Percentiles rank a stretch among this genome's conserved stretches.
phyloP scores from a whole-genome alignment of 495 filamentous ascomycete species.

The Aspergillus sclerotioniger region DNA sequence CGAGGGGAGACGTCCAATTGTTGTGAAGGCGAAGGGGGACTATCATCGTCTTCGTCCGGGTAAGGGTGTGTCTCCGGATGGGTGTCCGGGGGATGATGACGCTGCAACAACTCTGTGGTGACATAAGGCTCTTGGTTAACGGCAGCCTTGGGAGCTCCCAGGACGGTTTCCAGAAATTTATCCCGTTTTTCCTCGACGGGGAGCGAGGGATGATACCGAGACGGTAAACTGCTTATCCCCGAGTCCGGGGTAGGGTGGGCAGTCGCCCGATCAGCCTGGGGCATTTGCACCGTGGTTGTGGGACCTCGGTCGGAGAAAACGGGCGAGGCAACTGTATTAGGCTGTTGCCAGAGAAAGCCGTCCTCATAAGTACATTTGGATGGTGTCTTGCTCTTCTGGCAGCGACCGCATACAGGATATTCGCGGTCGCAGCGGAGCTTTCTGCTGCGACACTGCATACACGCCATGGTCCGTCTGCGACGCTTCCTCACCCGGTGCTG shows the following conservation, averaged over 20 bases:
- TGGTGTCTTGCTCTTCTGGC: constrained; percentile 49
- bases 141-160: constrained; percentile 42
- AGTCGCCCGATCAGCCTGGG: constrained; percentile 23
- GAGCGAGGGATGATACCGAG: constrained; percentile 30
- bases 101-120: constrained; percentile 32
- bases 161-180: constrained; percentile 44
- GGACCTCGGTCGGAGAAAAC: constrained; percentile 31
- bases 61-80: constrained; percentile 8
- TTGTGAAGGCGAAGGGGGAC: constrained; percentile 32
- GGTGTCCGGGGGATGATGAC: constrained; percentile 21
- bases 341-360: constrained; percentile 49
- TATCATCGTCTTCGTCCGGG: constrained; percentile 19
- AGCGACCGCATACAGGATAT: constrained; percentile 63
- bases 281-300: constrained; percentile 18
- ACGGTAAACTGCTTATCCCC: constrained; percentile 29
- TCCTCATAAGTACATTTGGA: constrained; percentile 46
- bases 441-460: constrained; percentile 58
- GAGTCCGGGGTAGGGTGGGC: constrained; percentile 36
- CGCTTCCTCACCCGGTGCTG: constrained; percentile 39
- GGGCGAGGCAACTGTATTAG: constrained; percentile 33
- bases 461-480: constrained; percentile 41
- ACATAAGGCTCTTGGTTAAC: constrained; percentile 40
- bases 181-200: constrained; percentile 29
- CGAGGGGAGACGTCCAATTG: constrained; percentile 39
- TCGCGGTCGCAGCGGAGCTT: constrained; percentile 70